phyloP scores from a whole-genome alignment of 2,329 filamentous ascomycete genomes.

The Mycosphaerella arachidis region DNA sequence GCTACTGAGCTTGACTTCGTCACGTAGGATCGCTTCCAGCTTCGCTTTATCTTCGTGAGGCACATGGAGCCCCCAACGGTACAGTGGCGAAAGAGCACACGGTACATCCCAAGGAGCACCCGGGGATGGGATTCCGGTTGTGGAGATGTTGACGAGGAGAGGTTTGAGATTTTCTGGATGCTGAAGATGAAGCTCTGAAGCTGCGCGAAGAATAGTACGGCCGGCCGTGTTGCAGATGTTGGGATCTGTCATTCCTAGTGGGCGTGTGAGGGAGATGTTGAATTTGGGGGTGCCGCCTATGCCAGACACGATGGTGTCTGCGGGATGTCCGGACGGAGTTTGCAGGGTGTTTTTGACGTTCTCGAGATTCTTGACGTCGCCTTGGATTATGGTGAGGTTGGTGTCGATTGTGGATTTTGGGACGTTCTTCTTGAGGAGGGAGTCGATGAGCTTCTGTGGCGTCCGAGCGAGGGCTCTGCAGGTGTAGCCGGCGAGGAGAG shows the following conservation, averaged over 20 bases:
- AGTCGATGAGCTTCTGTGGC: slow-evolving; percentile 45
- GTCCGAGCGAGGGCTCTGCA: slow-evolving; percentile 48
- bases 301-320: slow-evolving; percentile 45
- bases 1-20: slow-evolving; percentile 22
- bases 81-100: slow-evolving; percentile 30
- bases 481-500: slow-evolving; percentile 38
- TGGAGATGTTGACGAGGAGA: slow-evolving; percentile 14
- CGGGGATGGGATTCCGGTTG: slow-evolving; percentile 35
- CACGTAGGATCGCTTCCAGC: slow-evolving; percentile 33
- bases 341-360: slow-evolving; percentile 40
- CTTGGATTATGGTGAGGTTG: slow-evolving; percentile 47
- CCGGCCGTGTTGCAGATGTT: slow-evolving; percentile 35
- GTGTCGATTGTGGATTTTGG: slow-evolving; percentile 32
- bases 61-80: slow-evolving; percentile 32
- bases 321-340: slow-evolving; percentile 26
- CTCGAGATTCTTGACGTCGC: slow-evolving; percentile 42
- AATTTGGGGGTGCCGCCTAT: slow-evolving; percentile 39
- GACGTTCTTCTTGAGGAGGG: slow-evolving; percentile 42
- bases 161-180: neutral
- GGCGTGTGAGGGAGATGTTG: slow-evolving; percentile 23
- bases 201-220: slow-evolving; percentile 29
- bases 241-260: slow-evolving; percentile 33
- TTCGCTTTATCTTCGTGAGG: slow-evolving; percentile 40
- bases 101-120: slow-evolving; percentile 36
- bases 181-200: slow-evolving; percentile 16